Conservation (phyloP, 345 rosid species). For the Sapria himalayana region DNA sequence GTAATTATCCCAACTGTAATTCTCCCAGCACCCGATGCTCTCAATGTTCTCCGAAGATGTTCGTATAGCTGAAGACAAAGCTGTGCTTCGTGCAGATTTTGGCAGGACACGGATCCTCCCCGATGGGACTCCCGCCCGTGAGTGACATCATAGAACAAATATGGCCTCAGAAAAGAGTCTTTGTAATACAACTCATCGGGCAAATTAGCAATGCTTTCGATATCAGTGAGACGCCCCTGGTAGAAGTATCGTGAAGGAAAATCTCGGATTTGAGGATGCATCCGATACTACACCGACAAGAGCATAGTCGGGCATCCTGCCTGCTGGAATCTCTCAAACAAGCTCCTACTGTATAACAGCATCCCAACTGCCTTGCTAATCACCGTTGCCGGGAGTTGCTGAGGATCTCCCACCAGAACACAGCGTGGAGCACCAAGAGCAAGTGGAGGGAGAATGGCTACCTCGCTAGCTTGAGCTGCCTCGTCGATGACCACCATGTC, state of each 20-base stretch:
- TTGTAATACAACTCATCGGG: conserved; percentile 78
- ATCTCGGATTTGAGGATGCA: conserved; percentile 97
- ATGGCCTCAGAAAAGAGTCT: conserved; percentile 78
- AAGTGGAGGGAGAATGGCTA: conserved; percentile 86
- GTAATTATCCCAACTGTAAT: conserved; percentile 82
- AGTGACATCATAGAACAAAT: conserved; percentile 64
- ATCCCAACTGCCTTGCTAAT: conserved; percentile 99
- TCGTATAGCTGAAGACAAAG: conserved; percentile 77
- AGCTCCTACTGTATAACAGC: conserved; percentile 81
- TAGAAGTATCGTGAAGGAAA: conserved; percentile 90
- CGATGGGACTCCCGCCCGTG: conserved; percentile 94
- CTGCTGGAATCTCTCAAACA: conserved; percentile 92
- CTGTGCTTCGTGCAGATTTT: conserved; percentile 80
- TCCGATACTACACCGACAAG: conserved; percentile 87
- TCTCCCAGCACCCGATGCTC: conserved; percentile 46
- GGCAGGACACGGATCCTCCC: conserved; percentile 93
- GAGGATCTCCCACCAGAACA: conserved; percentile 99
- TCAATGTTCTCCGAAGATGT: conserved; percentile 67
- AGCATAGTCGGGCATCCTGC: conserved; percentile 96
- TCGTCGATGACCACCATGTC: conserved; percentile 99
- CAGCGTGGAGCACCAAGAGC: conserved; percentile 93
- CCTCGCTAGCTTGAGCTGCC: conserved; percentile 99
- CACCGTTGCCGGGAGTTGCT: conserved; percentile 99
- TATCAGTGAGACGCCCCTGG: conserved; percentile 91
- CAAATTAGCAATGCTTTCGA: conserved; percentile 54